Conservation (phyloP, 495 filamentous ascomycete species). For the Xylaria castorea region DNA sequence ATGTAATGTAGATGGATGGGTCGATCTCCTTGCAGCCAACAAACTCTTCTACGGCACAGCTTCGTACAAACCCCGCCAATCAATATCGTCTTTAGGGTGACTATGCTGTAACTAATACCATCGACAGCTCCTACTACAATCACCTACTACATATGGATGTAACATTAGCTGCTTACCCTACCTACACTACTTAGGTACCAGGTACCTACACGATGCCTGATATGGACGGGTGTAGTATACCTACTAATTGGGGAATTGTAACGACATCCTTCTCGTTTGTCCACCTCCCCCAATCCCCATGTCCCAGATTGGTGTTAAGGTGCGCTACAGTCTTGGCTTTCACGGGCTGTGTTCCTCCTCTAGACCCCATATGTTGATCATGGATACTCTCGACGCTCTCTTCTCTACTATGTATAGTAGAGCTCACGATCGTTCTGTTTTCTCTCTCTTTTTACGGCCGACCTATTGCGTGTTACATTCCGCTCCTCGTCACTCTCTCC, state of each 20-base stretch:
- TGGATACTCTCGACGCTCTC: background rate
- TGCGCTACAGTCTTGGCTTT: slow-evolving; percentile 1
- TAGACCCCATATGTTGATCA: background rate
- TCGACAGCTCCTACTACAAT: background rate
- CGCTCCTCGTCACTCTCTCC: background rate
- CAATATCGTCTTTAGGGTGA: background rate
- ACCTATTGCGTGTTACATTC: background rate
- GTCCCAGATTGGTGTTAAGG: background rate
- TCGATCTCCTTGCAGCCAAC: slow-evolving; percentile 1
- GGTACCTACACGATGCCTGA: background rate
- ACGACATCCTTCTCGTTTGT: background rate
- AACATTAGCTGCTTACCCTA: background rate
- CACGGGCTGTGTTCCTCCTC: slow-evolving; percentile 4
- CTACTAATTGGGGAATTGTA: background rate
- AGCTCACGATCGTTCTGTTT: background rate
- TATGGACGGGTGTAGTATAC: background rate
- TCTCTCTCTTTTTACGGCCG: background rate
- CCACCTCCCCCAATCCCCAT: background rate
- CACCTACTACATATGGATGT: background rate
- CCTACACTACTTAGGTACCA: background rate
- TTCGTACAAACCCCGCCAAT: background rate
- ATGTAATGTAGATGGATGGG: too few species aligned
- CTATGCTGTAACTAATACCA: background rate
- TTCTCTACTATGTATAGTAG: background rate
- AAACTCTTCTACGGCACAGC: background rate